These are phyloP conservation scores for Naganishia vishniacii DNA, from an alignment of 768 basidiomycete genomes.

Conservation along the genomic window DNA sequence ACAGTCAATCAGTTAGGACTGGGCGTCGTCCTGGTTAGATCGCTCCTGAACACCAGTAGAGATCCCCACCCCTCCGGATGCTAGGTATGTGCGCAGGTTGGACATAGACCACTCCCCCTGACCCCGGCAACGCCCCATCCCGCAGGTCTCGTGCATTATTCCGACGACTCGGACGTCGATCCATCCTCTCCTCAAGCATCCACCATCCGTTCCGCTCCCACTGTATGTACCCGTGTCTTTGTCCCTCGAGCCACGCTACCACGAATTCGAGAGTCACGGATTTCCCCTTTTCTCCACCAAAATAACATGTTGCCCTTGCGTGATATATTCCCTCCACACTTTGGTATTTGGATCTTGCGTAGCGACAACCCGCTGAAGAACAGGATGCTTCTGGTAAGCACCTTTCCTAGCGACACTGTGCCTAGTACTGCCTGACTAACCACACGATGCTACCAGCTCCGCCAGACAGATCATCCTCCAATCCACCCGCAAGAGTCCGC, in stretches of 20 bases:
- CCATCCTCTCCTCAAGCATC: background rate
- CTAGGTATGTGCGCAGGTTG: background rate
- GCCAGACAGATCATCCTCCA: too few relatives aligned
- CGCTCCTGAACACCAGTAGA: background rate
- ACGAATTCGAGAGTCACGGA: background rate
- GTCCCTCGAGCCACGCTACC: background rate
- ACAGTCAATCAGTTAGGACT: too few relatives aligned
- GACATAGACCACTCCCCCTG: too few relatives aligned
- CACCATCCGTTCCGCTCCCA: background rate
- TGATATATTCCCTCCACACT: background rate
- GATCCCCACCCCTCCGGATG: too few relatives aligned
- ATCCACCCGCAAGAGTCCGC: background rate
- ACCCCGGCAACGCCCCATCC: too few relatives aligned
- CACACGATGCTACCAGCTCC: too few relatives aligned
- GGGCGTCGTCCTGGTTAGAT: too few relatives aligned
- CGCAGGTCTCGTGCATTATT: conserved; percentile 13
- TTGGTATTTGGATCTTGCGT: background rate
- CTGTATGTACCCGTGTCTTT: background rate
- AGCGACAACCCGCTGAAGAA: background rate
- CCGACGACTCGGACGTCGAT: conserved; percentile 9
- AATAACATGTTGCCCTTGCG: background rate
- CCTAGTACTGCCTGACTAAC: too few relatives aligned
- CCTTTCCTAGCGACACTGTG: too few relatives aligned
- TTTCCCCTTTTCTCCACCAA: background rate
- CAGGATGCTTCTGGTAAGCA: background rate